phyloP scores from a whole-genome alignment of 805 yeast genomes.

The Starmerella vaccinii region DNA sequence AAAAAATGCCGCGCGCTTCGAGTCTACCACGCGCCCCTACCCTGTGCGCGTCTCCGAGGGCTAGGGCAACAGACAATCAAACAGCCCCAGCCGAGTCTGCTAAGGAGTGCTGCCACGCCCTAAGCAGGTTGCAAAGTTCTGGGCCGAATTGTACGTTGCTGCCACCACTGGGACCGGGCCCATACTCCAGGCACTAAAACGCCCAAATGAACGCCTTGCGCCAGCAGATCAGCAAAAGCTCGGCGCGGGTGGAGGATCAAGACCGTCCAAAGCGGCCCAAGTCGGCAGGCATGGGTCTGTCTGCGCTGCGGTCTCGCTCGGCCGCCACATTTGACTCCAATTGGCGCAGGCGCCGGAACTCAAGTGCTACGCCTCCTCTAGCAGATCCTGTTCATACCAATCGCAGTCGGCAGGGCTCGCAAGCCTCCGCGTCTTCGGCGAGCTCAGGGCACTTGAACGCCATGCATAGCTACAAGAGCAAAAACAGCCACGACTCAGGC shows the following conservation, averaged over 20 bases:
- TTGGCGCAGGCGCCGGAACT: constrained; percentile 3
- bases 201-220: constrained; percentile 4
- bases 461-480: neutral
- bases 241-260: constrained; percentile 4
- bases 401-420: constrained; percentile 1
- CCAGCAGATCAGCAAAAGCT: constrained; percentile 5
- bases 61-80: neutral
- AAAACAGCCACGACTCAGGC: neutral
- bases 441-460: neutral
- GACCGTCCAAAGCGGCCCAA: neutral
- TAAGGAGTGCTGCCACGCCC: neutral
- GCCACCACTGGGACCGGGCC: neutral
- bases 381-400: neutral
- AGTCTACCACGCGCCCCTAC: neutral
- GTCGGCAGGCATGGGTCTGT: constrained; percentile 1
- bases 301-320: neutral
- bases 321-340: neutral
- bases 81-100: neutral
- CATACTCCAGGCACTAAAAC: neutral
- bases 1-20: neutral
- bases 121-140: neutral
- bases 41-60: constrained; percentile 6
- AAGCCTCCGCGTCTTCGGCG: neutral
- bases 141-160: neutral
- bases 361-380: neutral